Evolutionary conservation across 257 asterid genomes (phyloP), one percentile per base, ranked within the genome.

Genomic region (Solanum chmielewskii): DNA sequence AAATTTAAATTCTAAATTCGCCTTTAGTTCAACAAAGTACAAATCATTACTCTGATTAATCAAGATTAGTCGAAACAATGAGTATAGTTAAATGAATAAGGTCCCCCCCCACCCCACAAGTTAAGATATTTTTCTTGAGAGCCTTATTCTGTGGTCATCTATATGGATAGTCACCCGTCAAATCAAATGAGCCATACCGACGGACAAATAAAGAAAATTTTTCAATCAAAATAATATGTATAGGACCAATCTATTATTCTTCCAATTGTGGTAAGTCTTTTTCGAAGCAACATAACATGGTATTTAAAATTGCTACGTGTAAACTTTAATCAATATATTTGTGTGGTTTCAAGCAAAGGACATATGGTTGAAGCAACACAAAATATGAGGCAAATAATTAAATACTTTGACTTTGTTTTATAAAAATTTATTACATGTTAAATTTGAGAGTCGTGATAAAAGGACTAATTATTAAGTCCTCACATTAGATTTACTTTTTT

Each of bases 101-200:
- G 4, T 6, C 0, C 9, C n/a, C 62, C n/a, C 1, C 1, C 37
- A 1, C 3, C 6, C 37, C 20, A 7, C 9, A 16, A 49, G 60
- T 16, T 49, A 0, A 49, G 60, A 52, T 1, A 52, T 52, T 49
- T 49, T 49, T 49, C 39, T 49, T 0, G 59, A 49, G 9, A 45
- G 16, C 13, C 16, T 15, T 45, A 45, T 2, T 45, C 13, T 45
- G 52, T 45, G 4, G 56, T 47, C 18, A 47, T 47, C 18, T 16
- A 47, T 47, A 13, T 47, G 7, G 2, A 13, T 47, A 14, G 6
- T 14, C 56, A 14, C 56, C 20, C 0, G 20, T 2, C 56, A 47
- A 47, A 47, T 0, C 7, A 47, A 47, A 13, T 14, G 20, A 47
- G 56, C 20, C 7, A 47, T 14, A 13, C 2, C 56, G 56, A 47